Base-by-base conservation (phyloP, 768 basidiomycete genomes). In the Favolaschia claudopus region DNA sequence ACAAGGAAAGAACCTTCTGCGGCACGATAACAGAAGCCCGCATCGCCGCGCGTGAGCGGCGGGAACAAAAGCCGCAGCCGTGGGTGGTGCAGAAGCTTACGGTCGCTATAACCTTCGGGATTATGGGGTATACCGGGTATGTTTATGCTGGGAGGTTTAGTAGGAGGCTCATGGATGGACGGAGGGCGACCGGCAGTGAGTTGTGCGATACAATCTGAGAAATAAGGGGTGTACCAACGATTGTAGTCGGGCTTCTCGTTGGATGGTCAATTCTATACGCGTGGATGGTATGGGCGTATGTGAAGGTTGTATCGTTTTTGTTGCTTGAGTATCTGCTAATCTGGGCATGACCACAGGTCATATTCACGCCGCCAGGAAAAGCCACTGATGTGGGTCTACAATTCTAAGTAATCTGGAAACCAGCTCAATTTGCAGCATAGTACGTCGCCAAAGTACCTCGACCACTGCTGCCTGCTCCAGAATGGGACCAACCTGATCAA, bases 211-310 rank as follows among this genome's bases (percentile, higher is more conserved):
- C 33, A 44, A 13, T 27, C 32, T 2, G 39, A 31, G 27, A 28
- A 36, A 32, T 20, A 28, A 45, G 15, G 25, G 20, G 19, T 43
- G 8, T 24, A 20, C 38, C 29, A 7, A 45, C 6, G 25, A 39
- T 25, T 3, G 46, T n/a, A 95, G 93, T 92, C 58, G 86, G 78
- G 4, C 80, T 91, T 55, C 69, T 95, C 47, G 79, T 82, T 2
- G 80, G 88, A 1, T 95, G 88, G 67, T 76, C 74, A 33, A 55
- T 91, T 5, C 67, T 96, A 20, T 84, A 84, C 42, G 61, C 88
- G n/a, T 84, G 93, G 83, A 81, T 86, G 79, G 39, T 88, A 0
- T 95, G 93, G 93, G 82, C 88, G 14, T 96, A 96, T 74, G 53
- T 82, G 20, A 86, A 84, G 82, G 20, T 24, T 17, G 32, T 28